Evolutionary conservation across 2,329 filamentous ascomycete genomes (phyloP), one percentile per base, ranked within the genome.

Genomic region (Bipolaris sorokiniana): DNA sequence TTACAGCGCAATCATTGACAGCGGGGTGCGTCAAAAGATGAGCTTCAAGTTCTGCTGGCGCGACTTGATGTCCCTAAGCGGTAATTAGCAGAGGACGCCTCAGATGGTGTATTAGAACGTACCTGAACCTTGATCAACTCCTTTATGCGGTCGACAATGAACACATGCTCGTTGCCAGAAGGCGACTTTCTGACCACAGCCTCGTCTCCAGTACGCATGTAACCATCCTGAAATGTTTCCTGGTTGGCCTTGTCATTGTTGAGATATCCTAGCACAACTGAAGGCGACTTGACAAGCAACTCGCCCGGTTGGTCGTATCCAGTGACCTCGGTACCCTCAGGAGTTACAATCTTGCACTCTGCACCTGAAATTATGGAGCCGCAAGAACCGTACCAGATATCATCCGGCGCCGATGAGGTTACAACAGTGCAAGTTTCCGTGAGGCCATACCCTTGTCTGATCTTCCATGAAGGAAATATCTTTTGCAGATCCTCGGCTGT

Each of bases 131-230:
- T 91, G 77, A 92, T 91, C 49, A 91, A 79, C 70, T 92, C 87
- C 78, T 90, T 90, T 68, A 90, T 88, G 5, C 93, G 86, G 72
- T 97, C 93, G 1, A 92, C 89, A 56, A 97, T 89, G 72, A 92
- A 89, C 47, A 97, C 74, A 69, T 97, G 93, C 75, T 97, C 91
- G 62, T 88, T 80, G 2, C 91, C 91, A 53, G 79, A 56, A 3
- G 67, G 0, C 85, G 82, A 7, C 86, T 85, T 83, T 2, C 84
- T 82, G 10, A 62, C 10, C 0, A 62, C 52, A 0, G 89, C 91
- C 73, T 96, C 91, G 67, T 97, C 93, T 5, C 93, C 93, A 0
- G 93, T 97, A 38, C 85, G 85, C 82, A 96, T 86, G 86, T 91
- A 95, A 1, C 80, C 79, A 58, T 92, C 88, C 1, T 87, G 81